Base-by-base conservation (phyloP, 2,329 filamentous ascomycete genomes). In the Saccharata proteae region DNA sequence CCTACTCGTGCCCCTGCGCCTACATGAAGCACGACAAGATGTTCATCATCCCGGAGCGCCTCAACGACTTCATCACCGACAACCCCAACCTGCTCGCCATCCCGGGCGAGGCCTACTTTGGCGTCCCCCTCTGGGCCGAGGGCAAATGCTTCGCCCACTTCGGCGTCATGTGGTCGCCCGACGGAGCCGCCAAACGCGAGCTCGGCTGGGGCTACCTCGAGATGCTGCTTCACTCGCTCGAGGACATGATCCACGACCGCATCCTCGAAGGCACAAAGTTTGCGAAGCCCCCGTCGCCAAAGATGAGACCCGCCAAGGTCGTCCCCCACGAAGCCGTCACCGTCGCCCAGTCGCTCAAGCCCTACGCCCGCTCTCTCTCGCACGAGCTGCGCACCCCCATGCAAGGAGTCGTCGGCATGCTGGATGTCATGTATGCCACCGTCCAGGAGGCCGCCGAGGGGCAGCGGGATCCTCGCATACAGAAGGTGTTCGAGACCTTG, bases 381-480 rank as follows among this genome's bases (percentile, higher is more conserved):
- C 77, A 82, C 42, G 77, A 82, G 47, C 52, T 82, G 27, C 63
- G 77, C 38, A 82, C 77, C 3, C 77, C 77, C 2, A 80, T 82
- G 76, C 77, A 82, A 51, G 77, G 77, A 24, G 74, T 82, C 5
- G 75, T 82, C 10, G 77, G 77, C 5, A 81, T 81, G 77, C 57
- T 82, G 25, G 77, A 82, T 54, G 74, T 82, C 38, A 81, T 82
- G 74, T 74, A 80, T 53, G 73, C 76, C 3, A 80, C 74, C 3
- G 73, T 81, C 3, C 65, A 77, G 36, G 77, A 81, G 46, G 72
- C 73, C 12, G 65, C 74, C 6, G 65, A 71, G 38, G 63, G 59
- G 21, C 64, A 70, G 37, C 52, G 56, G 7, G 65, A 70, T 37
- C 46, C 64, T 5, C 59, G 58, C 30, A 55, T 70, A 4, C 62